phyloP scores from a whole-genome alignment of 116 monocot species.

The Phalaenopsis hybrid region DNA sequence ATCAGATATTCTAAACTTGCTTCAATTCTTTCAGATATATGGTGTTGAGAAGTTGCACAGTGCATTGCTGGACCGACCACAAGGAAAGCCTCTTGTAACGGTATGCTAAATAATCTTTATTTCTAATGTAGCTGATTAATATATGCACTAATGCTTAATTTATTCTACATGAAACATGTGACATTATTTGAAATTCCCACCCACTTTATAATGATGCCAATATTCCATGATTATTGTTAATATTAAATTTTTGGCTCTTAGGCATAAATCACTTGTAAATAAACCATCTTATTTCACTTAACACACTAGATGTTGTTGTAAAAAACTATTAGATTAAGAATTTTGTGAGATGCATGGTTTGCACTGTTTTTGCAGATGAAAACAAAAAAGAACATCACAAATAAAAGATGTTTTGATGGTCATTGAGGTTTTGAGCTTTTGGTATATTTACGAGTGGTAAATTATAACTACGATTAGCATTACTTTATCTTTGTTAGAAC shows the following conservation, averaged over 20 bases:
- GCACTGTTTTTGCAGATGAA: slow-evolving; percentile 1
- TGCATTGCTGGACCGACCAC: slow-evolving; percentile 53
- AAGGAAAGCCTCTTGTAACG: slow-evolving; percentile 73
- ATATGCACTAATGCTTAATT: neutral
- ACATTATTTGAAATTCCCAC: neutral
- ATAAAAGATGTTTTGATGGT: neutral
- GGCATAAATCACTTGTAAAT: neutral
- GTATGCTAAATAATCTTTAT: slow-evolving; percentile 24
- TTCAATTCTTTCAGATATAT: slow-evolving; percentile 45
- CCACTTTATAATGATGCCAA: neutral
- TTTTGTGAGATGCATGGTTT: neutral
- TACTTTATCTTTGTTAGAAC: neutral
- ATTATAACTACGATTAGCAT: neutral
- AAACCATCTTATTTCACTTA: neutral
- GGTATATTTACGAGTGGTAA: neutral
- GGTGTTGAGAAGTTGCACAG: slow-evolving; percentile 75
- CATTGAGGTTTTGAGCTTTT: neutral
- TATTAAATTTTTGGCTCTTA: neutral
- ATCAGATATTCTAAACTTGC: neutral
- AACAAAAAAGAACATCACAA: neutral
- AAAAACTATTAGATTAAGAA: neutral
- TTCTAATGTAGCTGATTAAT: neutral
- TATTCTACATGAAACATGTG: neutral
- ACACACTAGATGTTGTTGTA: neutral
- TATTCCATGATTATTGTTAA: neutral